phyloP scores from a whole-genome alignment of 345 rosid species.

The Populus simonii region DNA sequence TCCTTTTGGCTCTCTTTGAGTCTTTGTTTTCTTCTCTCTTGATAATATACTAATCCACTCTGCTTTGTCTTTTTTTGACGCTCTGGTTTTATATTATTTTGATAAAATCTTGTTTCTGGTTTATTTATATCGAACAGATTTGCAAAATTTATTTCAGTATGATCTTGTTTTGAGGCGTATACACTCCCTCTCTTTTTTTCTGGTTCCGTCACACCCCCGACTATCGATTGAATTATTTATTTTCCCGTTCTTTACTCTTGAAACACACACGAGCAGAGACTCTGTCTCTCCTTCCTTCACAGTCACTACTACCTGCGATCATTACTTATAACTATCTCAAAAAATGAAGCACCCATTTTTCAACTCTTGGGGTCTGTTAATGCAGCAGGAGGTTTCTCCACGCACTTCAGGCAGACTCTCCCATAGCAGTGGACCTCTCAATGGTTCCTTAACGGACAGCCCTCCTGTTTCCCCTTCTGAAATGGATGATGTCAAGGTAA shows the following conservation, averaged over 20 bases:
- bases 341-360: background rate
- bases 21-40: background rate
- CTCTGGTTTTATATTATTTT: background rate
- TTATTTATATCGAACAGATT: constrained; percentile 2
- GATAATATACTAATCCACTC: background rate
- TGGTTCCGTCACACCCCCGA: background rate
- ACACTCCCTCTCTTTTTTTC: too few species aligned
- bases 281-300: background rate
- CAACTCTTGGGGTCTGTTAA: background rate
- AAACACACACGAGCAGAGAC: background rate
- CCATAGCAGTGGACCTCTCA: constrained; percentile 84
- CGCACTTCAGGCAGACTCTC: constrained; percentile 82
- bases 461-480: constrained; percentile 95
- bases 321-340: background rate
- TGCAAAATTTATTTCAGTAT: background rate
- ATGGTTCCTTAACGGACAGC: constrained; percentile 84
- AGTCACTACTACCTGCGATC: too few species aligned
- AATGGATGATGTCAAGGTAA: constrained; percentile 72
- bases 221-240: background rate
- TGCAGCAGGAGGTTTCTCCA: constrained; percentile 87
- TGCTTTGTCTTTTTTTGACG: constrained; percentile 4
- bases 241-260: background rate
- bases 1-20: background rate
- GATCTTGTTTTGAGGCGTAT: background rate
- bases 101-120: background rate